Evolutionary conservation across 129 eudicot species (phyloP).

Genomic region (Mikania micrantha): DNA sequence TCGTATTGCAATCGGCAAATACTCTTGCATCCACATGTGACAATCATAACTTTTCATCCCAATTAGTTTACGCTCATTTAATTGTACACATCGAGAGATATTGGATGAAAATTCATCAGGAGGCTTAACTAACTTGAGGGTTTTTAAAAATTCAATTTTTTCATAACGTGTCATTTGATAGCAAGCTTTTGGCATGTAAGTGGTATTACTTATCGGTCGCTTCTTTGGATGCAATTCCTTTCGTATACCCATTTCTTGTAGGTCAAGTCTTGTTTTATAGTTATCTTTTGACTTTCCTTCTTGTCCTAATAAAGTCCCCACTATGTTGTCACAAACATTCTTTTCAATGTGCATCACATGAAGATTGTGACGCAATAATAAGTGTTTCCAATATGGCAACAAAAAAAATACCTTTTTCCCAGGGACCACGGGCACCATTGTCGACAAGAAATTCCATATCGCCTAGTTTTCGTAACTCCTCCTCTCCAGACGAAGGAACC

Average conservation of each 20-base stretch:
- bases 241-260: too few species aligned
- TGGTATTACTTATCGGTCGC: not conserved
- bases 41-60: not conserved
- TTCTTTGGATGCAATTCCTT: not conserved
- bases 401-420: too few species aligned
- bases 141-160: not conserved
- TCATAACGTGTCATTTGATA: not conserved
- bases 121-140: too few species aligned
- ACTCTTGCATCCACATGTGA: not conserved
- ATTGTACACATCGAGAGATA: too few species aligned
- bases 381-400: too few species aligned
- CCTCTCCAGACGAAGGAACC: too few species aligned
- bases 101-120: too few species aligned
- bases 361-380: not conserved
- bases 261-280: too few species aligned
- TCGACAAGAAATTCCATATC: not conserved
- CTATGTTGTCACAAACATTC: not conserved
- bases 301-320: not conserved
- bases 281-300: slow-evolving; percentile 1
- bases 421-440: not conserved
- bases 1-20: not conserved
- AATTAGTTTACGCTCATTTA: not conserved
- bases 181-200: not conserved
- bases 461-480: too few species aligned
- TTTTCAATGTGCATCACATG: slow-evolving; percentile 1